A percentile compares a stretch with the other conserved stretches of the same genome.
These are phyloP conservation scores for Neoascochyta sp. DNA, from an alignment of 2,329 filamentous ascomycete genomes.

Conservation along the genomic window DNA sequence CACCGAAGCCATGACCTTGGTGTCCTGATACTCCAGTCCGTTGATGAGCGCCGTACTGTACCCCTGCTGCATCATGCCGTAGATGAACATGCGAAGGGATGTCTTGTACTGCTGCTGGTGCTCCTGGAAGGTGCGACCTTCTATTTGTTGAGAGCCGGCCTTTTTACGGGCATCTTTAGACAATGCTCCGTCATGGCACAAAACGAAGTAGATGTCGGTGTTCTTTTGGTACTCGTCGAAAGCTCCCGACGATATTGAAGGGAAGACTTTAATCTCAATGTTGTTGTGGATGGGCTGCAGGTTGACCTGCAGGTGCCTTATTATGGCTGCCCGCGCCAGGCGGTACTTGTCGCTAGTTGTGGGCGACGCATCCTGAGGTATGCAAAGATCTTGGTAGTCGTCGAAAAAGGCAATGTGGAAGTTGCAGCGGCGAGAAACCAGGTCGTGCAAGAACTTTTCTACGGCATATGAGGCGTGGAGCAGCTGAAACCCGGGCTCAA, in stretches of 20 bases:
- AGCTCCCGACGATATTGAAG: conserved; percentile 45
- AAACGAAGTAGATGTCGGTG: conserved; percentile 61
- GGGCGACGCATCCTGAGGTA: conserved; percentile 45
- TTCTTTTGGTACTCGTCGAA: conserved; percentile 56
- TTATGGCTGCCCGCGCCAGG: conserved; percentile 60
- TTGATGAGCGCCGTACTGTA: conserved; percentile 64
- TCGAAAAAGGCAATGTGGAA: conserved; percentile 71
- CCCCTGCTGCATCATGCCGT: conserved; percentile 52
- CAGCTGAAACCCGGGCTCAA: conserved; percentile 63
- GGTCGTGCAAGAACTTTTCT: conserved; percentile 60
- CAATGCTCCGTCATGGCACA: conserved; percentile 62
- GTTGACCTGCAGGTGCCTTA: conserved; percentile 57
- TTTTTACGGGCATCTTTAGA: conserved; percentile 20
- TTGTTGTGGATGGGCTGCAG: conserved; percentile 38
- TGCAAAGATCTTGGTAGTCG: conserved; percentile 52
- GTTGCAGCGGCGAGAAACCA: conserved; percentile 62
- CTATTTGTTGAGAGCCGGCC: conserved; percentile 15
- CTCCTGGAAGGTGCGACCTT: conserved; percentile 14
- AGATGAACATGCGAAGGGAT: conserved; percentile 50
- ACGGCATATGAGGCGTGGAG: conserved; percentile 67
- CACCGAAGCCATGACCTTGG: conserved; percentile 50
- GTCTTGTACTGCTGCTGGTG: conserved; percentile 22
- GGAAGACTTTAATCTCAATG: conserved; percentile 49
- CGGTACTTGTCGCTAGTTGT: conserved; percentile 51
- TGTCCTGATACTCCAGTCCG: conserved; percentile 59